Base-by-base conservation (phyloP, 148 eudicot genomes). In the Hydrangea macrophylla region DNA sequence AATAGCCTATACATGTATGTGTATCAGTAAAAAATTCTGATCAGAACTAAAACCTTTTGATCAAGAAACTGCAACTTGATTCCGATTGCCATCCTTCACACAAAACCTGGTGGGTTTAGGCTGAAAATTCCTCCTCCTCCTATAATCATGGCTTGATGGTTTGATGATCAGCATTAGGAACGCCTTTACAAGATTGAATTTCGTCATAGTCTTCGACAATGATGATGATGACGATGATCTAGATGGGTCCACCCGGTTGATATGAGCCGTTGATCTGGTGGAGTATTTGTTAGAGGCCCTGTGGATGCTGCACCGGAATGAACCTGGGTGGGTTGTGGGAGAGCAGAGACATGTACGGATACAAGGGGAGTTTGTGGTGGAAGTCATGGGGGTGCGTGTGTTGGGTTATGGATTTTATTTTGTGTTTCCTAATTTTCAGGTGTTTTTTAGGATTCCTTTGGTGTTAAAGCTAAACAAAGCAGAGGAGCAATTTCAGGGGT, bases 251-350 rank as follows among this genome's bases (percentile, higher is more conserved):
- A 12, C 18, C 7, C 67, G 51, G 25, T 50, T 70, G 55, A 44
- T 18, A 4, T 62, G 55, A 35, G 50, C 50, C 50, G 73, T 70
- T 60, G 33, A 64, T 64, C 26, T 45, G 18, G 18, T 20, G 36
- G 26, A 27, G 56, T 26, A 45, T 45, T 22, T 48, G 5, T 36
- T 24, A 22, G 24, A 50, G 33, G 24, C 60, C 59, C 66, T 8
- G 51, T 70, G 73, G 28, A 24, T 58, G 66, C 73, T 70, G 73
- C 73, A 70, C 58, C 73, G 73, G 66, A 70, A 60, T 17, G 64
- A 60, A 5, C 64, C 64, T 27, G 44, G 64, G 27, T 60, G 64
- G 64, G 8, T 69, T 2, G 64, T 69, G 8, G 72, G 72, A 69
- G 72, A 69, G 36, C 72, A 69, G 22, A 69, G 64, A n/a, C 72